Base-by-base conservation (phyloP, 2,329 filamentous ascomycete species). In the Hypoxylon sp. region DNA sequence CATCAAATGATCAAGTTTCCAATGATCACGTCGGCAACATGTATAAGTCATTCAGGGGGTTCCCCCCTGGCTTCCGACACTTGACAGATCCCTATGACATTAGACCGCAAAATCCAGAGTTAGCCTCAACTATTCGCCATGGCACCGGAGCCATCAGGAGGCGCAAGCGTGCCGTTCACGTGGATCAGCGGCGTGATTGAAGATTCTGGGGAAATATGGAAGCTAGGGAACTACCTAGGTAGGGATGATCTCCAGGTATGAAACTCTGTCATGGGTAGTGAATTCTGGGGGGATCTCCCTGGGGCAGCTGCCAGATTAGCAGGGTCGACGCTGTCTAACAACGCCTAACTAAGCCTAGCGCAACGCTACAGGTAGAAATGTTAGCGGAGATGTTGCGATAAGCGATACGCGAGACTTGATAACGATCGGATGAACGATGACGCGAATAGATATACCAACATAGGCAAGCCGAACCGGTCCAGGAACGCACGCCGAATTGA, bases 241-340 rank as follows among this genome's bases (percentile, higher is more conserved):
- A 55, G 49, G 25, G 60, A 63, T 55, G 68, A 72, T 73, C 65
- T 43, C 53, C 69, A 72, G 71, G 69, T 56, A 69, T 65, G 10
- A 58, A 56, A 62, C 34, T 60, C 32, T 52, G 38, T 19, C 23
- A 46, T 49, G 61, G 55, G 34, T 38, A 58, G n/a, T 23, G 28
- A 50, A 55, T 38, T 21, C 21, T 58, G 55, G 56, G 56, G 56
- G 59, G 43, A 51, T 57, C 36, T 53, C 51, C 58, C 17, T 43
- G 43, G 63, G 25, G 28, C 28, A 30, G 23, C 38, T 14, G 41
- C 17, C n/a, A 32, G 30, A 25, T 32, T 30, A 32, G 30, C 17
- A 49, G 30, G 17, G 34, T 23, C 13, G n/a, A 23, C 19, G 21
- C 21, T 28, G 43, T 32, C 59, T 28, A 46, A 10, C 41, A 52